Base-by-base conservation (phyloP, 805 yeast species). In the Wickerhamiella siamensis region DNA sequence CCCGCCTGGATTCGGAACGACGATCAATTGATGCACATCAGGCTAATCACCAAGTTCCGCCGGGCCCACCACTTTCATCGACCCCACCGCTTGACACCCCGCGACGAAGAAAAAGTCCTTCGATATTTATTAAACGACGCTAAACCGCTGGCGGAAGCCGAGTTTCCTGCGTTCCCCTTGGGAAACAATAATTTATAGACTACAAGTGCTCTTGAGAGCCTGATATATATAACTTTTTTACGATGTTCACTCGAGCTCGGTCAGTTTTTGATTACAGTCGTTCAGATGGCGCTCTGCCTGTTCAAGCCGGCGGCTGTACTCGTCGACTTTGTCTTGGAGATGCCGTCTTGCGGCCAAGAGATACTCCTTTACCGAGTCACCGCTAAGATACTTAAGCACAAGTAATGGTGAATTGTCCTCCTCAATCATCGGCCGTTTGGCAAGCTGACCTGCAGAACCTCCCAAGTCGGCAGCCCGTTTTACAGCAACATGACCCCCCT, bases 291-390 rank as follows among this genome's bases (percentile, higher is more conserved):
- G 31, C 46, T 56, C 60, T 16, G 56, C 53, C 35, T 46, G 48
- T 8, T 40, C 43, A 19, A 62, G 45, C 38, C 54, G 51, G 33
- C 41, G 45, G 20, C 51, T 49, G 18, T 53, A 51, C 34, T 50
- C 48, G 5, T 45, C 52, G 8, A 60, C 50, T 43, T 58, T 58
- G 42, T 60, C 65, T 34, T 52, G 53, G n/a, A 57, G 49, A 39
- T 52, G 56, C 27, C 56, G 46, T 20, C 60, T 58, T 36, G 58
- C 59, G 2, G 57, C 57, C 21, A 55, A 45, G 18, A 62, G 42
- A 31, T 50, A 58, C 42, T 59, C 65, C 36, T 54, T 52, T 9
- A 53, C 54, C 12, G 59, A 50, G 32, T 56, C 55, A 3, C 51
- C 51, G 16, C 47, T 39, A 18, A 60, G 48, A 21, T 55, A 52